Conservation (phyloP, 495 filamentous ascomycete genomes). For the Aspergillus kassunensis region DNA sequence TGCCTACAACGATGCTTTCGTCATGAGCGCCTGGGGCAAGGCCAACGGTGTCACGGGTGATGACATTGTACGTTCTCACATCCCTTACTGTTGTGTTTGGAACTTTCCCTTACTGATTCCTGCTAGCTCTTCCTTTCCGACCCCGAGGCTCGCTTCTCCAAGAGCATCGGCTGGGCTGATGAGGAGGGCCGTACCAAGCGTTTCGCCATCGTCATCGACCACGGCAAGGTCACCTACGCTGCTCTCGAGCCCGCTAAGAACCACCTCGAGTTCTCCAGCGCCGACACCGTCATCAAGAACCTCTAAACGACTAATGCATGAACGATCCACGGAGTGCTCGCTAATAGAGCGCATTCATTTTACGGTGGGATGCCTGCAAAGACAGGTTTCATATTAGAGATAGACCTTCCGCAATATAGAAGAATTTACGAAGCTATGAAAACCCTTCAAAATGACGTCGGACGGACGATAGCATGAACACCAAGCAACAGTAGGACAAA, state of each 20-base stretch:
- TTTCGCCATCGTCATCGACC: slow-evolving; percentile 83
- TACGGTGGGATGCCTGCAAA: slow-evolving; percentile 16
- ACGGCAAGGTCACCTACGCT: slow-evolving; percentile 86
- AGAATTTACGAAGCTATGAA: slow-evolving; percentile 27
- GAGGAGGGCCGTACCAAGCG: slow-evolving; percentile 70
- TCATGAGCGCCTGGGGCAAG: slow-evolving; percentile 96
- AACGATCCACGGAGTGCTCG: slow-evolving; percentile 13
- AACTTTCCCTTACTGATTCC: slow-evolving; percentile 12
- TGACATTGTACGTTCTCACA: slow-evolving; percentile 64
- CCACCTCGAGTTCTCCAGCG: slow-evolving; percentile 65
- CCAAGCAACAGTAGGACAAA: slow-evolving; percentile 11
- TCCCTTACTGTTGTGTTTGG: too few species aligned
- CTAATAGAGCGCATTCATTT: slow-evolving; percentile 17
- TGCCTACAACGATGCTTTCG: slow-evolving; percentile 84
- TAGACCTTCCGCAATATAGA: slow-evolving; percentile 20
- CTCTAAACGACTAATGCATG: slow-evolving; percentile 43
- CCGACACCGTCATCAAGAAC: slow-evolving; percentile 65
- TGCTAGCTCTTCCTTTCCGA: slow-evolving; percentile 84
- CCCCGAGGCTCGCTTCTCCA: slow-evolving; percentile 69
- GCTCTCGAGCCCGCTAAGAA: slow-evolving; percentile 71
- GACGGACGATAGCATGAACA: slow-evolving; percentile 1
- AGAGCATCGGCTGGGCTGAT: slow-evolving; percentile 76
- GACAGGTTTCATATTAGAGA: slow-evolving; percentile 16
- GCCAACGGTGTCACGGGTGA: slow-evolving; percentile 80
- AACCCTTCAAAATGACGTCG: too few species aligned